phyloP scores from a whole-genome alignment of 768 basidiomycete species.

The Lanmaoa pseudosensibilis region DNA sequence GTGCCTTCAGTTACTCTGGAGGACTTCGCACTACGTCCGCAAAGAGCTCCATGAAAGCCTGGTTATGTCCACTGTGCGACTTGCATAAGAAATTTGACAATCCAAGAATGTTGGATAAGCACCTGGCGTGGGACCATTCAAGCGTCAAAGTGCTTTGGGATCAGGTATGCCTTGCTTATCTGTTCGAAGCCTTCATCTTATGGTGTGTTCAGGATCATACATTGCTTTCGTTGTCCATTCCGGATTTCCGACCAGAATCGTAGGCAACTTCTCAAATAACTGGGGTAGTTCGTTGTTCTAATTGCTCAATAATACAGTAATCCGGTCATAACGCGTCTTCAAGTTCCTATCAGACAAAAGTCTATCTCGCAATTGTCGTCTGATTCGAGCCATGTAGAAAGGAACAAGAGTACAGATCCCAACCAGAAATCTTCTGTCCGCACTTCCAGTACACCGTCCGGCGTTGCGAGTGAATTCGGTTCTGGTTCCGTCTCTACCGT shows the following conservation, averaged over 20 bases:
- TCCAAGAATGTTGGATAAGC: constrained; percentile 44
- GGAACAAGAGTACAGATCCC: neutral
- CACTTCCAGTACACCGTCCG: constrained; percentile 16
- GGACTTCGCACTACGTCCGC: constrained; percentile 8
- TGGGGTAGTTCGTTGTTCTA: neutral
- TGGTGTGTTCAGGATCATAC: constrained; percentile 16
- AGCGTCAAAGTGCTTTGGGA: constrained; percentile 42
- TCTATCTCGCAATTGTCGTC: constrained; percentile 6
- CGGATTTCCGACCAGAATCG: constrained; percentile 9
- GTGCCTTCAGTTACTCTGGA: constrained; percentile 8
- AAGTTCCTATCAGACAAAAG: neutral
- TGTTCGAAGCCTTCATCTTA: neutral
- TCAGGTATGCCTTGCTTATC: constrained; percentile 18
- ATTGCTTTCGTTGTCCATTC: constrained; percentile 19
- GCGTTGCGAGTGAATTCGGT: constrained; percentile 5
- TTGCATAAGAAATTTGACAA: constrained; percentile 44
- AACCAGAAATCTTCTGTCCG: constrained; percentile 6
- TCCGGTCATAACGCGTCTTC: constrained; percentile 3
- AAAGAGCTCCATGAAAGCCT: constrained; percentile 34
- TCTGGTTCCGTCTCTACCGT: constrained; percentile 2
- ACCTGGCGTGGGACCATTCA: constrained; percentile 50
- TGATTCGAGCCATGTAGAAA: neutral
- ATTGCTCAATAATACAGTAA: constrained; percentile 1
- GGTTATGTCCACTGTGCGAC: constrained; percentile 58
- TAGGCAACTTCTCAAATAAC: constrained; percentile 6